These are phyloP conservation scores for Protoeuglena noctilucae DNA, from an alignment of 139 green algal genomes.

Conservation along the genomic window DNA sequence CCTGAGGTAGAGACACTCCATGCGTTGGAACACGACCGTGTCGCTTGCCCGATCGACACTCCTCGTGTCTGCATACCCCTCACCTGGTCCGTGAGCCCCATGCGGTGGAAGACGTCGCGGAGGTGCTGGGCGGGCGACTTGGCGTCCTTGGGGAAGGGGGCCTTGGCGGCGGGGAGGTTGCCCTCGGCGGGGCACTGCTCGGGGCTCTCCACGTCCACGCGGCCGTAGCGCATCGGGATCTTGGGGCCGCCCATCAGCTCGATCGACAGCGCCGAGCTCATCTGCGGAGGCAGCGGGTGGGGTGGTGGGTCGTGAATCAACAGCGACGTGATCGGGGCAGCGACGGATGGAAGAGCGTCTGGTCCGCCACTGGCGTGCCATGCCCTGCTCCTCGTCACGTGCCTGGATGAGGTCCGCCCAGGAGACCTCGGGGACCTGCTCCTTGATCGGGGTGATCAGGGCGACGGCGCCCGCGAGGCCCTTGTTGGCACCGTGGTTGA, in stretches of 20 bases:
- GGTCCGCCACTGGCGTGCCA: too few relatives aligned
- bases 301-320: too few relatives aligned
- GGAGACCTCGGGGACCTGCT: slow-evolving; percentile 12
- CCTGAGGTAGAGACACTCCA: too few relatives aligned
- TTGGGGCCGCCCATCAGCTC: slow-evolving; percentile 5
- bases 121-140: slow-evolving; percentile 13
- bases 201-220: slow-evolving; percentile 32
- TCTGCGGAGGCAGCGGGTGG: too few relatives aligned
- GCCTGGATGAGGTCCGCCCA: slow-evolving; percentile 16
- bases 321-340: too few relatives aligned
- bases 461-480: slow-evolving; percentile 9
- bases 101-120: slow-evolving; percentile 13
- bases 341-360: too few relatives aligned
- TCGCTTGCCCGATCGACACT: too few relatives aligned
- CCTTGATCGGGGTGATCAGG: slow-evolving; percentile 11
- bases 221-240: slow-evolving; percentile 37
- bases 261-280: slow-evolving; percentile 11
- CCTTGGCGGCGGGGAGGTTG: slow-evolving; percentile 39
- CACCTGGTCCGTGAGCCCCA: slow-evolving; percentile 14
- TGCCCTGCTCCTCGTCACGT: too few relatives aligned
- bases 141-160: slow-evolving; percentile 34
- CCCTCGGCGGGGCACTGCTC: slow-evolving; percentile 50
- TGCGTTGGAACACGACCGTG: neutral
- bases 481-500: slow-evolving; percentile 5
- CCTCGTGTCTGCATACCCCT: too few relatives aligned